These are phyloP conservation scores for Annulohypoxylon nitens DNA, from an alignment of 495 filamentous ascomycete genomes.

Conservation along the genomic window DNA sequence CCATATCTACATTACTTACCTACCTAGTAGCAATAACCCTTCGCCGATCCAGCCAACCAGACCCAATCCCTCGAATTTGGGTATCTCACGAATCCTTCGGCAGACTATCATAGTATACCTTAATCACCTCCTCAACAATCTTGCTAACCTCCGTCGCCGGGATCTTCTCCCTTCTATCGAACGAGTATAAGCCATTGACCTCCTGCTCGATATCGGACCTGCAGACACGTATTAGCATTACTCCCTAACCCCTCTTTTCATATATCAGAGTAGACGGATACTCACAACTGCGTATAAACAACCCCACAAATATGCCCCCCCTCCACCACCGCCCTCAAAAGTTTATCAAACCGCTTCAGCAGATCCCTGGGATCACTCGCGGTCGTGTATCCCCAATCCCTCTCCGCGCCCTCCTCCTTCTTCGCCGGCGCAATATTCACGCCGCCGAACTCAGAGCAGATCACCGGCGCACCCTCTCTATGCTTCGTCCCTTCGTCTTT, in stretches of 20 bases:
- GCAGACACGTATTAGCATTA: neutral
- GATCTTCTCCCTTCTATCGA: constrained; percentile 66
- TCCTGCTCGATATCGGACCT: constrained; percentile 73
- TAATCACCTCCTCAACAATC: constrained; percentile 48
- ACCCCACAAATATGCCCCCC: constrained; percentile 49
- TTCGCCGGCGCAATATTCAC: constrained; percentile 67
- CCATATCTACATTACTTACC: neutral
- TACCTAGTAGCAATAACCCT: neutral
- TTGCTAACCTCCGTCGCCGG: constrained; percentile 50
- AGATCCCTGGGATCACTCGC: constrained; percentile 51
- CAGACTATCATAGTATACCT: constrained; percentile 47
- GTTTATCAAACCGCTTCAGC: constrained; percentile 46
- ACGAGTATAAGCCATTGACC: constrained; percentile 73
- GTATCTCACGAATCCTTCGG: constrained; percentile 20
- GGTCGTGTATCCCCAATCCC: constrained; percentile 57
- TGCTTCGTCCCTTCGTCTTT: constrained; percentile 61
- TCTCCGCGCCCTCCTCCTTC: constrained; percentile 42
- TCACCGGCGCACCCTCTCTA: constrained; percentile 63
- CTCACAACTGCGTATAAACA: constrained; percentile 55
- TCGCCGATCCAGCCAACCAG: neutral
- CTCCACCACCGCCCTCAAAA: constrained; percentile 48
- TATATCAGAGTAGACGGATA: neutral
- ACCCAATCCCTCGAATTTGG: neutral
- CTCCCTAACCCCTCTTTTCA: neutral
- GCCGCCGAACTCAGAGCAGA: constrained; percentile 71